Conservation (phyloP, 2,329 filamentous ascomycete species). For the Amauroascus verrucosus region DNA sequence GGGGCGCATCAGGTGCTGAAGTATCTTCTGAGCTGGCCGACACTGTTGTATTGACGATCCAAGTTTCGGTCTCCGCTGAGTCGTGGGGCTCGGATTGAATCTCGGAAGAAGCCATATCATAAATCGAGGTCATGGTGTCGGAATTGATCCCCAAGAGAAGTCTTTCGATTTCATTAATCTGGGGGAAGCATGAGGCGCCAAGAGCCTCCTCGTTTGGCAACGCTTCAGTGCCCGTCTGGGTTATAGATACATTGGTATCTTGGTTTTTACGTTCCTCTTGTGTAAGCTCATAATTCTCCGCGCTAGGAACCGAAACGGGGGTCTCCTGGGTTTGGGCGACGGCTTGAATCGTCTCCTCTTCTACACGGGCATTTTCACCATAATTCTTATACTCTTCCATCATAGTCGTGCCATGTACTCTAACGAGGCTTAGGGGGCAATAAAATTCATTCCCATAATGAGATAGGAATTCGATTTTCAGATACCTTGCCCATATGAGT, state of each 20-base stretch:
- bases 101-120: conserved; percentile 1
- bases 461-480: conserved; percentile 80
- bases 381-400: conserved; percentile 91
- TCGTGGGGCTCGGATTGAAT: not conserved
- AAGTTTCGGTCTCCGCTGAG: not conserved
- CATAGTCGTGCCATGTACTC: conserved; percentile 87
- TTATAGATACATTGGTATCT: conserved; percentile 19
- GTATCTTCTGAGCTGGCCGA: conserved; percentile 2
- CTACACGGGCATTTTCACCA: conserved; percentile 52
- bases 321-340: conserved; percentile 19
- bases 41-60: not conserved
- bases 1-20: not conserved
- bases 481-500: conserved; percentile 87
- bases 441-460: conserved; percentile 97
- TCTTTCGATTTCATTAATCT: conserved; percentile 14
- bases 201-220: conserved; percentile 8
- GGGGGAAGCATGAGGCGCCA: conserved; percentile 11
- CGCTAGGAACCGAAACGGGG: conserved; percentile 12
- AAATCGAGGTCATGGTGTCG: conserved; percentile 14
- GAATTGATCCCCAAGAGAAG: conserved; percentile 11
- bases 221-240: conserved; percentile 12
- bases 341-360: conserved; percentile 51
- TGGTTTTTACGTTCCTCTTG: conserved; percentile 18
- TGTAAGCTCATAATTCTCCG: conserved; percentile 18
- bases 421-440: conserved; percentile 79